Base-by-base conservation (phyloP, 306 rosid species). In the Mucuna pruriens region DNA sequence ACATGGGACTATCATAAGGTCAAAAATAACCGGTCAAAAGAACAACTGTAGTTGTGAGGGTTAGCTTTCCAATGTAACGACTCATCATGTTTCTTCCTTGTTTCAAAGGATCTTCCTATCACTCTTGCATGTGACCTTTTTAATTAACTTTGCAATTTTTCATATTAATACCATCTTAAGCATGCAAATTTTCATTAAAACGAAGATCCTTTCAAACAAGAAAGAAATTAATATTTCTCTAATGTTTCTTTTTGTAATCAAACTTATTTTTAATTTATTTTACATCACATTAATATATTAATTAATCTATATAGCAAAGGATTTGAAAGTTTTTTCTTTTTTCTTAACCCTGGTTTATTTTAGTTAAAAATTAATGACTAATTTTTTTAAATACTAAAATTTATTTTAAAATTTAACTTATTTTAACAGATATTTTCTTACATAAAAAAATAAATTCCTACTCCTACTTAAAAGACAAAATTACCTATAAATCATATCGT, bases 11-110 rank as follows among this genome's bases (percentile, higher is more conserved):
- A 23, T 76, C 20, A 57, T 40, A 67, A 39, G 86, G 75, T 80
- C 49, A 87, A 81, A 83, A 49, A 63, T 49, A 76, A 86, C 63
- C 58, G 52, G 91, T 86, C 94, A 93, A 91, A 91, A 78, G 36
- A 48, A 19, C 40, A 52, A 65, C 75, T 51, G 39, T 44, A 44
- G 76, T 19, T 44, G 57, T 16, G 61, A 79, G 73, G 83, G 87
- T 78, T 84, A 55, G 88, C 54, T 80, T 82, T 66, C 83, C 89
- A 33, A 88, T n/a, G 89, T 40, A 77, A 69, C 71, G 71, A 16
- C 9, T 23, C 87, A 84, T 84, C 86, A 72, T 73, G n/a, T 65
- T 78, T 83, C 66, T 52, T 52, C 80, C 76, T 71, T 72, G 80
- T 72, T 84, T 83, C 76, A 83, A 78, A 78, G 75, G 76, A 80